Percentiles rank a stretch among this genome's conserved stretches.
Evolutionary conservation across 176 grass and related monocot species (phyloP).

Genomic region (Rhipidocladum racemiflorum): DNA sequence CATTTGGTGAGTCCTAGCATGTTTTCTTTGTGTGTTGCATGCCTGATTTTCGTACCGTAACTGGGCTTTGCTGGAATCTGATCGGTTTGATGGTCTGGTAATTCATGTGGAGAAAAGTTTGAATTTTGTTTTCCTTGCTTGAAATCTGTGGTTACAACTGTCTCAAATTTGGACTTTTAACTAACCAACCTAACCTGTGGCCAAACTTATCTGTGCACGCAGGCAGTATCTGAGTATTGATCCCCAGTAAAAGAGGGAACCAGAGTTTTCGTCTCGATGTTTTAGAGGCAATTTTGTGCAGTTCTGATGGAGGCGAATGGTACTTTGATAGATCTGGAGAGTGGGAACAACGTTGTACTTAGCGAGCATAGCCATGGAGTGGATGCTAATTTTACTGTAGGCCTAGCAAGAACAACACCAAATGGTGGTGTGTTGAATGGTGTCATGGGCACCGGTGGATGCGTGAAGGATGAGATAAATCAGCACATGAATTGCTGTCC

Average conservation of each 20-base stretch:
- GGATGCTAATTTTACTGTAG: conserved; percentile 33
- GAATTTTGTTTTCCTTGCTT: conserved; percentile 13
- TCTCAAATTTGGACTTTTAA: conserved; percentile 23
- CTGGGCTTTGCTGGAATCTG: neutral
- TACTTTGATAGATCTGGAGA: conserved; percentile 66
- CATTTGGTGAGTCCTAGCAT: neutral
- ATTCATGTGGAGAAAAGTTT: conserved; percentile 30
- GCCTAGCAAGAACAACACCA: conserved; percentile 6
- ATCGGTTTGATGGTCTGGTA: conserved; percentile 20
- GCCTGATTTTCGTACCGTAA: neutral
- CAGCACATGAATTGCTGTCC: conserved; percentile 30
- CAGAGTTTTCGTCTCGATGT: conserved; percentile 28
- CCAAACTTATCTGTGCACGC: conserved; percentile 38
- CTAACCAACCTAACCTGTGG: conserved; percentile 29
- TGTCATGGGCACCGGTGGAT: conserved; percentile 5
- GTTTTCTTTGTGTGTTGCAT: neutral
- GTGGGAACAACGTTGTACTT: conserved; percentile 38
- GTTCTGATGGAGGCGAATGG: conserved; percentile 57
- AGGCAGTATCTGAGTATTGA: conserved; percentile 15
- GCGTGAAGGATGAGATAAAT: conserved; percentile 32
- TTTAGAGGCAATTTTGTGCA: conserved; percentile 10
- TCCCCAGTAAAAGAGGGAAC: neutral
- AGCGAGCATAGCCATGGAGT: conserved; percentile 17
- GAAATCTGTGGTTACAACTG: neutral
- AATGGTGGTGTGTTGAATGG: conserved; percentile 33